phyloP scores from a whole-genome alignment of 179 eudicot species.

The Carnegiea gigantea region DNA sequence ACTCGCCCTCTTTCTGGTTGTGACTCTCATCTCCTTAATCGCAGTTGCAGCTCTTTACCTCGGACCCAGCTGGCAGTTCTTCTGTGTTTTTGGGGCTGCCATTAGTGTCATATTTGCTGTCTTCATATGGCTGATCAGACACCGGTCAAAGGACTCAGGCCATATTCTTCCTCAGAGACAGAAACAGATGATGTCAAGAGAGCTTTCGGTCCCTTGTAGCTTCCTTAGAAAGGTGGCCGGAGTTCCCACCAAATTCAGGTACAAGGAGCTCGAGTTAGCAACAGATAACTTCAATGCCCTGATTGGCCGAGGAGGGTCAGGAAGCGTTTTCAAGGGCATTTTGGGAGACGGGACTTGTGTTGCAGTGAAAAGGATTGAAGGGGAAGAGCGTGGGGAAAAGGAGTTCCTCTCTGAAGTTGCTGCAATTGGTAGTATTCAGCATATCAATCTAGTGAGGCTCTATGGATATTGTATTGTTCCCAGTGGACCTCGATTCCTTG shows the following conservation, averaged over 20 bases:
- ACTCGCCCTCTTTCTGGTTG: conserved; percentile 37
- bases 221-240: conserved; percentile 89
- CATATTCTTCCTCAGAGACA: conserved; percentile 23
- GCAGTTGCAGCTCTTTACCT: conserved; percentile 52
- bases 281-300: conserved; percentile 59
- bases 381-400: conserved; percentile 58
- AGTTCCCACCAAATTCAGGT: conserved; percentile 62
- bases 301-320: conserved; percentile 80
- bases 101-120: conserved; percentile 42
- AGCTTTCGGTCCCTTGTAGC: conserved; percentile 61
- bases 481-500: conserved; percentile 53
- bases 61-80: conserved; percentile 50
- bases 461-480: conserved; percentile 62
- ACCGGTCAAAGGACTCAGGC: conserved; percentile 18
- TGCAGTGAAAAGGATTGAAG: conserved; percentile 74
- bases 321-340: conserved; percentile 66
- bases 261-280: conserved; percentile 69
- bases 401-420: conserved; percentile 74
- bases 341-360: conserved; percentile 60
- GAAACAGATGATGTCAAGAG: conserved; percentile 34
- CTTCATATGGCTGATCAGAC: conserved; percentile 35
- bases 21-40: conserved; percentile 37
- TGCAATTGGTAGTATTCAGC: conserved; percentile 77
- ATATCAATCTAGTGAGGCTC: conserved; percentile 52
- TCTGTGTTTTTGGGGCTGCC: conserved; percentile 43